Conservation (phyloP, 106 monocot genomes). For the Triglochin maritima region DNA sequence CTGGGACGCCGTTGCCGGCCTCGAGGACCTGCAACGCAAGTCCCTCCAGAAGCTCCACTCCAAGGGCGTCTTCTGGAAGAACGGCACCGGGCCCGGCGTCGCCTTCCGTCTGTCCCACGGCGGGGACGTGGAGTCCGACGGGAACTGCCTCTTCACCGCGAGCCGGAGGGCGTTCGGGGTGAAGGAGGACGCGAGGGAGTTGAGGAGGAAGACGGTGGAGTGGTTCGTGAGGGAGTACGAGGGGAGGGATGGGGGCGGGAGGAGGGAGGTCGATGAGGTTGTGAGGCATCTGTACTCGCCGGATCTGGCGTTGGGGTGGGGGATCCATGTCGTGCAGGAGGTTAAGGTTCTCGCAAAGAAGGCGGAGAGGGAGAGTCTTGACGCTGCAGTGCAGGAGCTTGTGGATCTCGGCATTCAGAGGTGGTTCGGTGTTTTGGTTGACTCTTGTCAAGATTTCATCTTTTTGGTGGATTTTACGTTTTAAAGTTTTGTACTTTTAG, state of each 20-base stretch:
- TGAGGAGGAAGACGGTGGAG: conserved; percentile 38
- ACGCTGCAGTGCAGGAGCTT: conserved; percentile 51
- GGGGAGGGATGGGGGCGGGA: conserved; percentile 3
- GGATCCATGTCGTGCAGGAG: conserved; percentile 64
- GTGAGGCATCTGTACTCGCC: conserved; percentile 56
- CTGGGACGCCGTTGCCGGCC: conserved; percentile 43
- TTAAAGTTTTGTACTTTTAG: too few relatives aligned
- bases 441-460: not conserved
- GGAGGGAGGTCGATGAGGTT: conserved; percentile 20
- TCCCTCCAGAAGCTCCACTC: conserved; percentile 29
- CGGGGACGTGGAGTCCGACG: conserved; percentile 61
- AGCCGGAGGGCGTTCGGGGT: conserved; percentile 32
- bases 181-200: conserved; percentile 30
- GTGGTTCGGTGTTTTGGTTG: conserved; percentile 18
- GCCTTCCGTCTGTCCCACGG: conserved; percentile 48
- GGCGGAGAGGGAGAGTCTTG: conserved; percentile 32
- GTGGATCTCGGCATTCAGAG: conserved; percentile 71
- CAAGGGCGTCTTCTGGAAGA: conserved; percentile 43
- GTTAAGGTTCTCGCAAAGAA: conserved; percentile 57
- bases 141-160: conserved; percentile 67
- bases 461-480: not conserved
- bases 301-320: conserved; percentile 69
- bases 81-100: conserved; percentile 4
- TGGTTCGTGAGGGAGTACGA: conserved; percentile 43
- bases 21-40: conserved; percentile 58